phyloP scores from a whole-genome alignment of 139 green algal species.

The Micractinium conductrix region DNA sequence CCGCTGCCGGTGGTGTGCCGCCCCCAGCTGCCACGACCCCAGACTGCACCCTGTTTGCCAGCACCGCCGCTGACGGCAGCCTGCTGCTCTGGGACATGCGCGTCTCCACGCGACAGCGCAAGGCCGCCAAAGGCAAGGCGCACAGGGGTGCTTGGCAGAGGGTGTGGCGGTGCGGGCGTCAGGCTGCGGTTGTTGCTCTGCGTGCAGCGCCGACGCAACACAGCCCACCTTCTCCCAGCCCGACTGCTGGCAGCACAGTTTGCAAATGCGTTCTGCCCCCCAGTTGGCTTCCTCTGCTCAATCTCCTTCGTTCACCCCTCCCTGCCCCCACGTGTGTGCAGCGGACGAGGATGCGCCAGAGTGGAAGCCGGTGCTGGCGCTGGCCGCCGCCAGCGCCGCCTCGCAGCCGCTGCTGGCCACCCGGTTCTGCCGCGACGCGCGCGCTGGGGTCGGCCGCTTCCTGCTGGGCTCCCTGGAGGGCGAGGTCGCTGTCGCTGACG shows the following conservation, averaged over 20 bases:
- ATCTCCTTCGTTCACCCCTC: neutral
- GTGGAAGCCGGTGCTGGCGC: constrained; percentile 74
- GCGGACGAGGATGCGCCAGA: constrained; percentile 62
- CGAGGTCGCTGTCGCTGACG: constrained; percentile 64
- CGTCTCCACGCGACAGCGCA: constrained; percentile 20
- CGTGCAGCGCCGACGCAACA: too few species aligned
- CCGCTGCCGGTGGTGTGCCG: neutral
- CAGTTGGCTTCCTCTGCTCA: neutral
- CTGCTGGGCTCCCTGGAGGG: constrained; percentile 68
- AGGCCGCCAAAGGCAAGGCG: neutral
- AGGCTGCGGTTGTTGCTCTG: too few species aligned
- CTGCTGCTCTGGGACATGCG: constrained; percentile 89
- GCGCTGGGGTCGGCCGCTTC: constrained; percentile 56
- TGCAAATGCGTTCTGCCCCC: too few species aligned
- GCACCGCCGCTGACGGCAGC: constrained; percentile 64
- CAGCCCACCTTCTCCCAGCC: too few species aligned
- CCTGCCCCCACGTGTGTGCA: too few species aligned
- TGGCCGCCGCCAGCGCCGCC: constrained; percentile 39
- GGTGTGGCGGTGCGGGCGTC: too few species aligned
- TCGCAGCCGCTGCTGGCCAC: constrained; percentile 38
- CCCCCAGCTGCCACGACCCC: neutral
- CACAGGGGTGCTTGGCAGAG: too few species aligned
- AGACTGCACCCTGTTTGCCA: constrained; percentile 83
- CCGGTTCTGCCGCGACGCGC: constrained; percentile 54
- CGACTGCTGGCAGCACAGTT: too few species aligned